These are phyloP conservation scores for Grifola frondosa DNA, from an alignment of 1,284 basidiomycete genomes.

Conservation along the genomic window DNA sequence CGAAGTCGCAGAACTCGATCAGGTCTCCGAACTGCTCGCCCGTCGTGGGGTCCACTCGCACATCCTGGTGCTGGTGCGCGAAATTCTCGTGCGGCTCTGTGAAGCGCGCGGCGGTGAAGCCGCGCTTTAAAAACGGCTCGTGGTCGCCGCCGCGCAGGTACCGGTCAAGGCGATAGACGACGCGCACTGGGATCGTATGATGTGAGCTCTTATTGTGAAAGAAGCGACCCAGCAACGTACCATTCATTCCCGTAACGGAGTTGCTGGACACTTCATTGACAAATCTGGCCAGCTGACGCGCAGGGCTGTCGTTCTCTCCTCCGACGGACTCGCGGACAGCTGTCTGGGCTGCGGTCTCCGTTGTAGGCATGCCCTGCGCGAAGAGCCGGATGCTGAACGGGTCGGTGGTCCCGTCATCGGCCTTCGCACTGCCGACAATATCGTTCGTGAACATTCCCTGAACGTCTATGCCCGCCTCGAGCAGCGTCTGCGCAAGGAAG, in stretches of 20 bases:
- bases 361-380: slow-evolving; percentile 46
- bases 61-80: slow-evolving; percentile 56
- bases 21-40: slow-evolving; percentile 55
- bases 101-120: slow-evolving; percentile 53
- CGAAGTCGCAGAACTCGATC: slow-evolving; percentile 50
- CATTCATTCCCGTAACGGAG: slow-evolving; percentile 45
- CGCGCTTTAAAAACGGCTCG: slow-evolving; percentile 46
- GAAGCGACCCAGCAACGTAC: slow-evolving; percentile 28
- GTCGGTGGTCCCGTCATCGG: slow-evolving; percentile 44
- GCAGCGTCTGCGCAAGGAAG: slow-evolving; percentile 45
- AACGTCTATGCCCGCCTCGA: slow-evolving; percentile 43
- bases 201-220: not conserved
- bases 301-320: slow-evolving; percentile 53
- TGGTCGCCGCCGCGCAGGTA: slow-evolving; percentile 56
- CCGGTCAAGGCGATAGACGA: slow-evolving; percentile 49
- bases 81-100: slow-evolving; percentile 57
- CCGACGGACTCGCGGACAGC: slow-evolving; percentile 39
- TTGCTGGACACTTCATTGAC: slow-evolving; percentile 49
- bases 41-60: slow-evolving; percentile 41
- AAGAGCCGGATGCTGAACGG: slow-evolving; percentile 50
- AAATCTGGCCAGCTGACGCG: slow-evolving; percentile 50
- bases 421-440: slow-evolving; percentile 50
- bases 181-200: slow-evolving; percentile 32
- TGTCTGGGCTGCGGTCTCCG: slow-evolving; percentile 38
- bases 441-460: slow-evolving; percentile 56